Evolutionary conservation across 495 filamentous ascomycete species (phyloP).

Genomic region (Penicilliopsis zonata): DNA sequence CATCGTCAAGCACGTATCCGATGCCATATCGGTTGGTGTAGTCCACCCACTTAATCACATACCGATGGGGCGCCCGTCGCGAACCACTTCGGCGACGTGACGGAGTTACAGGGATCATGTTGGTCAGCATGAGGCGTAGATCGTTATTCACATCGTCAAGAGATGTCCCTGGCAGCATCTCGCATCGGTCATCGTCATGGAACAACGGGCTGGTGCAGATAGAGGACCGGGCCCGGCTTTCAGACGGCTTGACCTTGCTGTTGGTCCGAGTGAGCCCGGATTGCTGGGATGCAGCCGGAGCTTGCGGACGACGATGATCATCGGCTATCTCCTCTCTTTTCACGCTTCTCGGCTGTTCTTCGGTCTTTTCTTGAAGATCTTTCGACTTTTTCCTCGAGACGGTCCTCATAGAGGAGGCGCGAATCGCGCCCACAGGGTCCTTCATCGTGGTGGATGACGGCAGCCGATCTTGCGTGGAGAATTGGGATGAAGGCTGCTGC

Average conservation of each 20-base stretch:
- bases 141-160: conserved; percentile 28
- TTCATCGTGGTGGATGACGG: conserved; percentile 5
- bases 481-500: conserved; percentile 3
- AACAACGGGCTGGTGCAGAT: conserved; percentile 28
- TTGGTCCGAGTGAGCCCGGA: conserved; percentile 15
- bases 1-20: conserved; percentile 76
- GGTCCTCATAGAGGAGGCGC: conserved; percentile 3
- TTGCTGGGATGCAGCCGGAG: conserved; percentile 6
- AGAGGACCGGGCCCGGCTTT: conserved; percentile 24
- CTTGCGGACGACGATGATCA: conserved; percentile 1
- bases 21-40: conserved; percentile 85
- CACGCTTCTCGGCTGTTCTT: background rate
- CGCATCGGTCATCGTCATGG: conserved; percentile 23
- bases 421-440: conserved; percentile 13
- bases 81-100: conserved; percentile 19
- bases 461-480: too few species aligned
- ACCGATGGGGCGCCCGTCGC: conserved; percentile 26
- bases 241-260: conserved; percentile 19
- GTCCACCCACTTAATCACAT: conserved; percentile 88
- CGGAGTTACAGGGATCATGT: conserved; percentile 23
- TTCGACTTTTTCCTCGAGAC: conserved; percentile 2
- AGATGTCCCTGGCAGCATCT: conserved; percentile 25
- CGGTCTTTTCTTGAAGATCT: conserved; percentile 1
- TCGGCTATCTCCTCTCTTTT: conserved; percentile 2
- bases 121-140: conserved; percentile 30